Base-by-base conservation (phyloP, 1,139 yeast species). In the Blastobotrys proliferans region DNA sequence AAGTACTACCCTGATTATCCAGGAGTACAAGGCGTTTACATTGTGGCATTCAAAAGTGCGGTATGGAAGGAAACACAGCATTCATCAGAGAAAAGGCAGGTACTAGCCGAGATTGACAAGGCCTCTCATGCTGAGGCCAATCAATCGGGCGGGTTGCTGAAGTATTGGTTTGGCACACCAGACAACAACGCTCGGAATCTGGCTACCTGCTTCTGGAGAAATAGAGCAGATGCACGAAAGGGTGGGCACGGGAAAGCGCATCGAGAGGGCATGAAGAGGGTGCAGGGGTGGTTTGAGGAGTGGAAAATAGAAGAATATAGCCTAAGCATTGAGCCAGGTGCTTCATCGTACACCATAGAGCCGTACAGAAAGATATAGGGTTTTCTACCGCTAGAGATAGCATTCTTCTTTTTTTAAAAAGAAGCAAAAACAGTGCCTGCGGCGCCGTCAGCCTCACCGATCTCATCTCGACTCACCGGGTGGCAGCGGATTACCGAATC, bases 121-220 rank as follows among this genome's bases (percentile, higher is more conserved):
- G 33, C 41, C 4, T 48, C 53, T 5, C 54, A 51, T 20, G 41
- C 37, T 3, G 54, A 51, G 20, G 54, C 54, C 4, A 51, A 42
- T 38, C 28, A 11, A 8, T 41, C 50, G 5, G 54, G 54, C 6
- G 54, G 54, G 5, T 48, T 51, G 22, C 33, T 51, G 22, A 51
- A 51, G 39, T 51, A 51, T 37, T 51, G 54, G 54, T 50, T 48
- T 33, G 54, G 54, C 2, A 40, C 46, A 11, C 54, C 54, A 9
- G 46, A 51, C 22, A 45, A 41, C 20, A 29, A 39, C 3, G 53
- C 50, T 4, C 33, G 43, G 31, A 51, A 51, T 36, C 46, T 51
- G 32, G 54, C 54, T 2, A 51, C 54, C 11, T 51, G 54, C 34
- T 30, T 48, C 10, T 51, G 54, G 54, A 30, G 44, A 24, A 37